phyloP scores from a whole-genome alignment of 1,139 yeast genomes.

The Hanseniaspora sp. region DNA sequence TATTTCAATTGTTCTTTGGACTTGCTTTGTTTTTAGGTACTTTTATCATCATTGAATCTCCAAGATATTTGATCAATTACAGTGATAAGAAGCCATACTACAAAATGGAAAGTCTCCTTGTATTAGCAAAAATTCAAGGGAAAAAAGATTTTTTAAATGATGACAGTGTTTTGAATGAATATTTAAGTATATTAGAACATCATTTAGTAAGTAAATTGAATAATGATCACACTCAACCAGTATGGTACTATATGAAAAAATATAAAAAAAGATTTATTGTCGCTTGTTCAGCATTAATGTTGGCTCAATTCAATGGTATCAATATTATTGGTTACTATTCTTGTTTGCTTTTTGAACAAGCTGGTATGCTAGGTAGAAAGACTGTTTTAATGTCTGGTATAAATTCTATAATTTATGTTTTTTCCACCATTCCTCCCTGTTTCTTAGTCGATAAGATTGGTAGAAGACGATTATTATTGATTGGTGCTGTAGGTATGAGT shows the following conservation, averaged over 20 bases:
- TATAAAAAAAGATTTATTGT: conserved; percentile 72
- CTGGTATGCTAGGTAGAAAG: conserved; percentile 84
- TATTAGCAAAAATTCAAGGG: conserved; percentile 69
- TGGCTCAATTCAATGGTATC: conserved; percentile 89
- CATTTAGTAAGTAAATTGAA: conserved; percentile 67
- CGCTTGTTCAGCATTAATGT: conserved; percentile 82
- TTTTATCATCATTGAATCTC: conserved; percentile 71
- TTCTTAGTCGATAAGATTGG: conserved; percentile 85
- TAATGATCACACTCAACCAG: conserved; percentile 50
- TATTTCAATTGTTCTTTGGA: conserved; percentile 70
- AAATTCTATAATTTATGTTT: conserved; percentile 62
- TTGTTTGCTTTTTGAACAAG: conserved; percentile 85
- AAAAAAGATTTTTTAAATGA: conserved; percentile 47
- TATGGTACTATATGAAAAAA: conserved; percentile 54
- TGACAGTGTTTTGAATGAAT: conserved; percentile 50
- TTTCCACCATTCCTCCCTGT: conserved; percentile 84
- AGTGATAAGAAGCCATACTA: conserved; percentile 46
- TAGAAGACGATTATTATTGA: conserved; percentile 63
- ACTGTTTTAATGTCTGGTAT: conserved; percentile 92
- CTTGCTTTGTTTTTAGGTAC: conserved; percentile 57
- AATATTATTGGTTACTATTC: conserved; percentile 89
- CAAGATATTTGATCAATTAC: conserved; percentile 79
- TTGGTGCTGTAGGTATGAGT: conserved; percentile 76
- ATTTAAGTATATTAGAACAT: conserved; percentile 68
- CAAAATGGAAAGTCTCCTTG: conserved; percentile 65